Percentiles rank a stretch among this genome's conserved stretches.
Conservation (phyloP, 352 stramenopile genomes). For the Sclerospora graminicola region DNA sequence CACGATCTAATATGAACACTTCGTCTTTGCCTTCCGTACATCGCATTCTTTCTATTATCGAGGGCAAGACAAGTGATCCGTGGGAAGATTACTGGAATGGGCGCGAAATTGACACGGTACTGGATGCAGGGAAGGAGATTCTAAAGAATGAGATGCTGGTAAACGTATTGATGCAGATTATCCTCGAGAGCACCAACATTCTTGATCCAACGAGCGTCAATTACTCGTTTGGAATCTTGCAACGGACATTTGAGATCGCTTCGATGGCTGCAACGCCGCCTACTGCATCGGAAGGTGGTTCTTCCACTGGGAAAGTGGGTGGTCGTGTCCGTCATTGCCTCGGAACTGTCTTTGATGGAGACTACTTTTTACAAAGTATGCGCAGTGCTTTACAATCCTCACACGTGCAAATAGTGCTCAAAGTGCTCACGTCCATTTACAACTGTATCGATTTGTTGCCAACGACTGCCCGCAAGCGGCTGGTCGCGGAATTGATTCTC, state of each 20-base stretch:
- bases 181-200: constrained; percentile 78
- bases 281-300: constrained; percentile 8
- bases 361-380: constrained; percentile 62
- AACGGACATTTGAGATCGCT: constrained; percentile 57
- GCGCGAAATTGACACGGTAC: constrained; percentile 42
- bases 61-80: constrained; percentile 38
- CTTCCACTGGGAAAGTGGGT: constrained; percentile 10
- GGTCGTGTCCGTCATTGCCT: constrained; percentile 30
- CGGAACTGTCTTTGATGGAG: constrained; percentile 45
- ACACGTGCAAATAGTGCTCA: constrained; percentile 79
- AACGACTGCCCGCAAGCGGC: constrained; percentile 41
- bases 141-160: constrained; percentile 57
- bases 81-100: constrained; percentile 71
- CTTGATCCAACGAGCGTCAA: constrained; percentile 72
- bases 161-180: constrained; percentile 70
- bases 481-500: constrained; percentile 66
- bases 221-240: constrained; percentile 73
- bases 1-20: constrained; percentile 16
- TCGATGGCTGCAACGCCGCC: constrained; percentile 32
- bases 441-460: constrained; percentile 69
- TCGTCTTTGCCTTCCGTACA: constrained; percentile 35
- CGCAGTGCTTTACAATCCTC: constrained; percentile 58
- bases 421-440: constrained; percentile 80
- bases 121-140: constrained; percentile 48
- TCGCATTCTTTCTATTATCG: constrained; percentile 51